Percentiles rank a stretch among this genome's conserved stretches.
phyloP scores from a whole-genome alignment of 2,329 filamentous ascomycete genomes.

The Podosphaera aphanis region DNA sequence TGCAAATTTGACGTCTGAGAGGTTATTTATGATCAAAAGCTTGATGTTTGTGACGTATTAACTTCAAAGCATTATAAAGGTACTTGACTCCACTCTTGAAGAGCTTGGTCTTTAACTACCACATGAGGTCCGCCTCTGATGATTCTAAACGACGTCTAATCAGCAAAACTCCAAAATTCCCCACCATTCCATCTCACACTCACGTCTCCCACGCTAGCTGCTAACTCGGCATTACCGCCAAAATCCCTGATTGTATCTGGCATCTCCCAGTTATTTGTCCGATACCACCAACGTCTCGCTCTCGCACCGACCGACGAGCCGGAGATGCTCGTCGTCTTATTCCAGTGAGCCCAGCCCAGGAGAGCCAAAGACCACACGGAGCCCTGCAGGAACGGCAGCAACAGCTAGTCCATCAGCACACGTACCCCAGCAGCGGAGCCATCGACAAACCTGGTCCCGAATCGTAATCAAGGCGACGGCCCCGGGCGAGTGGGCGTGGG shows the following conservation, averaged over 20 bases:
- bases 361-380: conserved; percentile 69
- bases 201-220: conserved; percentile 21
- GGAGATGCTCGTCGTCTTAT: conserved; percentile 50
- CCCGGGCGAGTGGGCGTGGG: conserved; percentile 55
- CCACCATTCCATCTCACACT: conserved; percentile 9
- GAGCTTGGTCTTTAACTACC: background rate
- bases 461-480: conserved; percentile 64
- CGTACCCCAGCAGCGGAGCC: too few species aligned
- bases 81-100: too few species aligned
- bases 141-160: conserved; percentile 3
- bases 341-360: conserved; percentile 78
- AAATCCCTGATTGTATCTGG: conserved; percentile 19
- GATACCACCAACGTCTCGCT: conserved; percentile 81
- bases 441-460: conserved; percentile 72
- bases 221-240: conserved; percentile 13
- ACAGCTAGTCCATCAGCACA: conserved; percentile 27
- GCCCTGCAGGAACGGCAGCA: conserved; percentile 74
- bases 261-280: conserved; percentile 72
- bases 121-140: background rate
- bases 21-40: too few species aligned
- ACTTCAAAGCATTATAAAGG: too few species aligned
- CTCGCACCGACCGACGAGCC: conserved; percentile 56
- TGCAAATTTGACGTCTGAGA: too few species aligned
- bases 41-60: too few species aligned
- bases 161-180: conserved; percentile 10